Evolutionary conservation across 805 yeast species (phyloP), one percentile per base, ranked within the genome.

Genomic region (Barnettozyma sucrosica): DNA sequence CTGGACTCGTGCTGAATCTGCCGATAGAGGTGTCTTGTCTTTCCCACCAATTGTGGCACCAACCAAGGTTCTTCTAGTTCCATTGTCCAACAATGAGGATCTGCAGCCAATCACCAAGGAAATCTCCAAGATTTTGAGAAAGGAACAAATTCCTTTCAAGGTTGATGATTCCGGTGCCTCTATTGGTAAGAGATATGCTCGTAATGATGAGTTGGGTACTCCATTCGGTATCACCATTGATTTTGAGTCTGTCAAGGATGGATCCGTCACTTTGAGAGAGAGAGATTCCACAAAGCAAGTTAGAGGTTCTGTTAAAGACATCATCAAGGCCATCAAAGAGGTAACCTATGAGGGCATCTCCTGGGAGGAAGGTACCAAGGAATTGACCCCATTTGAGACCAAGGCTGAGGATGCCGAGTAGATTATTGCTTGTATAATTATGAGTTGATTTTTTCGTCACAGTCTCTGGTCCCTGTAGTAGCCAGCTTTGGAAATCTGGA

Each of bases 151-250:
- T 59, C 92, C 97, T 56, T 88, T 90, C 77, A 92, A 90, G 77
- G 83, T 92, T 50, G 99, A 93, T 67, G 98, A 92, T 68, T 89
- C 97, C 9, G 86, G 95, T 57, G 97, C 96, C 19, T 87, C 98
- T 28, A 93, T 92, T 61, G 99, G 99, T 72, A 88, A 90, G 75
- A 85, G 99, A 73, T 92, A 92, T 63, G 89, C 99, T 54, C 87
- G 99, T 75, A 92, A 92, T 68, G 99, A 92, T 70, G 99, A 92
- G 74, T 78, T 92, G 64, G 99, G 99, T 69, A 93, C 98, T 46
- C 99, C 99, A 59, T 93, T 93, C 66, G 99, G 99, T 67, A 81
- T 92, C 69, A 92, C 99, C 55, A 85, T 92, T 59, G 99, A 92
- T 69, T 92, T 93, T 68, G 97, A 92, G 55, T 83, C 96, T 46